Conservation (phyloP, 352 stramenopile genomes). For the Phytophthora pistaciae region DNA sequence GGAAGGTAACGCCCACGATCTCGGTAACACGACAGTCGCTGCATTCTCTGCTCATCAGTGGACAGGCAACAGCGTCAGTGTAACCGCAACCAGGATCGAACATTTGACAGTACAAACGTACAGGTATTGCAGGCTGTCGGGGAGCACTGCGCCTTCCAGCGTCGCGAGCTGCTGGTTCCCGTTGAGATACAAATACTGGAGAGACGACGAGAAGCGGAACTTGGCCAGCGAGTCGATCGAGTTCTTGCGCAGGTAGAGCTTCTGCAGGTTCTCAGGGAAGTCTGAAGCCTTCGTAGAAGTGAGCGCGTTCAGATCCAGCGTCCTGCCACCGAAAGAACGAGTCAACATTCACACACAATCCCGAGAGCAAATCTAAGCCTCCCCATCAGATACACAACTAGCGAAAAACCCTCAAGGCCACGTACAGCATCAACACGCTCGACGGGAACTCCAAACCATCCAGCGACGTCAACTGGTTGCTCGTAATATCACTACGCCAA, state of each 20-base stretch:
- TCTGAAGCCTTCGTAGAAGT: conserved; percentile 26
- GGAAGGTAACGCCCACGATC: conserved; percentile 35
- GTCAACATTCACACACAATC: conserved; percentile 5
- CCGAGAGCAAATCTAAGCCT: conserved; percentile 8
- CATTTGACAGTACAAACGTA: conserved; percentile 7
- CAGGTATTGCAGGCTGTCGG: conserved; percentile 47
- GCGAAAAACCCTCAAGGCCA: neutral
- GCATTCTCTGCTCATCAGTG: conserved; percentile 27
- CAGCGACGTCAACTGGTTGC: conserved; percentile 40
- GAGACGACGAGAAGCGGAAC: conserved; percentile 35
- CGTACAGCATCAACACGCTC: conserved; percentile 35
- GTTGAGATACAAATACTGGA: conserved; percentile 46
- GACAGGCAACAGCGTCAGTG: conserved; percentile 23
- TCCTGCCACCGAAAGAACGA: conserved; percentile 13
- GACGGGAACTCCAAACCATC: conserved; percentile 34
- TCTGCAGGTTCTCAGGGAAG: conserved; percentile 32
- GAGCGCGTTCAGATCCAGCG: conserved; percentile 35
- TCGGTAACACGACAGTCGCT: conserved; percentile 39
- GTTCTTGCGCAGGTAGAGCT: conserved; percentile 43
- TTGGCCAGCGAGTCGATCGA: conserved; percentile 41
- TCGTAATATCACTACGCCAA: conserved; percentile 29
- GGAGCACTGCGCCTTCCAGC: conserved; percentile 53
- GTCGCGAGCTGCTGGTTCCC: conserved; percentile 53
- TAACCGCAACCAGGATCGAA: neutral
- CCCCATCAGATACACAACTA: conserved; percentile 3